Base-by-base conservation (phyloP, 106 monocot species). In the Dioscorea alata region DNA sequence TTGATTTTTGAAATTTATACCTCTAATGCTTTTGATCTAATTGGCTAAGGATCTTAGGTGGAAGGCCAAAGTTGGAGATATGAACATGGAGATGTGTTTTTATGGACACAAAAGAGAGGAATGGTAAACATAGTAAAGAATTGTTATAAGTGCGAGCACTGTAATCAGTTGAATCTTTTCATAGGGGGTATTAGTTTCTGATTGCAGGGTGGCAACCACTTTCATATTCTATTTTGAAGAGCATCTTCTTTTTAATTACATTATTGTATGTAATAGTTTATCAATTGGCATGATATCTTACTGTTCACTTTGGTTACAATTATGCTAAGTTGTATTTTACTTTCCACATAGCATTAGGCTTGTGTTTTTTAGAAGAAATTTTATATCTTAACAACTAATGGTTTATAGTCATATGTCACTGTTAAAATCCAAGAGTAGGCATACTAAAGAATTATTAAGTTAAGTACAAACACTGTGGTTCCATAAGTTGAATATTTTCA, bases 41-140 rank as follows among this genome's bases (percentile, higher is more conserved):
- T 77, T 93, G 99, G 90, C 93, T 22, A 93, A 85, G 73, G 99
- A 99, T 90, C n/a, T n/a, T n/a, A n/a, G n/a, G n/a, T n/a, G n/a
- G n/a, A n/a, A n/a, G n/a, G n/a, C 87, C 13, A 69, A 80, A 65
- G 81, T 99, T 84, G 99, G 99, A 52, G 99, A 93, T 23, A 81
- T 82, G 61, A 77, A 81, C 51, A 90, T 99, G 93, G 99, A 93
- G 83, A 75, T 81, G 42, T 67, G n/a, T 64, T 33, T 74, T 99
- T 57, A 85, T 93, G n/a, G 90, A 99, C 54, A 51, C 62, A 99
- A 76, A 50, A 93, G 54, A n/a, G n/a, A 85, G 87, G 57, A 87
- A 88, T 70, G 85, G 88, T 31, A n/a, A 90, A 72, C 89, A 90
- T 5, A 93, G 93, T 0, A 99, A 99, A 82, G 93, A 99, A 83